A percentile compares a stretch with the other conserved stretches of the same genome.
These are phyloP conservation scores for Cucurbita maxima DNA, from an alignment of 306 rosid species.

Conservation along the genomic window DNA sequence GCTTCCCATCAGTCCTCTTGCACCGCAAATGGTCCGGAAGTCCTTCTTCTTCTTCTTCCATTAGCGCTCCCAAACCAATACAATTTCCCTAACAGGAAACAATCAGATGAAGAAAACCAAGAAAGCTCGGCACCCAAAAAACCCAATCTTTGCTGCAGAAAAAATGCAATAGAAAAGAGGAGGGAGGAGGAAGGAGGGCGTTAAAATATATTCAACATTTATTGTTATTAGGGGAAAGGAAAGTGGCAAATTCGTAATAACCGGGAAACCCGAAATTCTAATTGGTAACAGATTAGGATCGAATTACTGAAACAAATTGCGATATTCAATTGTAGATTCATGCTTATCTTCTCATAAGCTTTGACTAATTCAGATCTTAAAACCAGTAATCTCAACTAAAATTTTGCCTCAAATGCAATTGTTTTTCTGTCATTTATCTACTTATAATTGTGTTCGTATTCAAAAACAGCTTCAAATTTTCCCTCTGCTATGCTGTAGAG, in stretches of 20 bases:
- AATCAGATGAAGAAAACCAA: neutral
- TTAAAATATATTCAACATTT: slow-evolving; percentile 4
- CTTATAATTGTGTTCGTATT: neutral
- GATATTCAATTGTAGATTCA: neutral
- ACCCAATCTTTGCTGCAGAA: neutral
- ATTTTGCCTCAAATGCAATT: neutral
- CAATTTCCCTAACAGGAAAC: neutral
- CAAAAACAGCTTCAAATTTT: neutral
- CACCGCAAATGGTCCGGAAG: slow-evolving; percentile 75
- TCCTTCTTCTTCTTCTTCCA: slow-evolving; percentile 28
- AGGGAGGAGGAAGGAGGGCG: neutral
- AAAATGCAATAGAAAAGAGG: neutral
- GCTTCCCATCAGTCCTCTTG: slow-evolving; percentile 75
- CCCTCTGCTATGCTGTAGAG: neutral
- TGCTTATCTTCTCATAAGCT: neutral
- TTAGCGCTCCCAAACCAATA: neutral
- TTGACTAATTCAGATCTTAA: neutral
- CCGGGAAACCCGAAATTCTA: neutral
- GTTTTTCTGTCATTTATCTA: too few relatives aligned
- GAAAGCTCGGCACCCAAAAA: neutral
- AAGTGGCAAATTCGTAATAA: slow-evolving; percentile 7
- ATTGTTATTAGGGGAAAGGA: slow-evolving; percentile 7
- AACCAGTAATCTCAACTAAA: neutral
- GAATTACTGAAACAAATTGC: neutral
- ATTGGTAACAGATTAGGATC: neutral